A percentile compares a stretch with the other conserved stretches of the same genome.
Evolutionary conservation across 2,329 filamentous ascomycete genomes (phyloP).

Genomic region (Chaetomiaceae sp.): DNA sequence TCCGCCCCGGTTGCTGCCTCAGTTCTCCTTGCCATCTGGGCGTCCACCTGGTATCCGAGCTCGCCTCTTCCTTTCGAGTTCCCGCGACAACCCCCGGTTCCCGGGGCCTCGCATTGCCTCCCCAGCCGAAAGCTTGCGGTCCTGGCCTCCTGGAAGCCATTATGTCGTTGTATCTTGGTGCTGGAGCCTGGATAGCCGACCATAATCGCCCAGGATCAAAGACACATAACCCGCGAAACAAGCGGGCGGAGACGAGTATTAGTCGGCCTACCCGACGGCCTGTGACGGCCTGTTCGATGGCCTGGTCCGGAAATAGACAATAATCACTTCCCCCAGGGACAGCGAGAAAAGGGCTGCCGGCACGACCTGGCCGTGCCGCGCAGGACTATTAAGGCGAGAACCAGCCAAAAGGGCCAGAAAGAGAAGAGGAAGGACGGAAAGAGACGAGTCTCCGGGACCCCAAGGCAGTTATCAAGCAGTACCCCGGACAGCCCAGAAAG

Average conservation of each 20-base stretch:
- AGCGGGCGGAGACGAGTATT: too few species aligned
- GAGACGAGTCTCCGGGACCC: slow-evolving; percentile 20
- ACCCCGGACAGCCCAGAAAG: slow-evolving; percentile 11
- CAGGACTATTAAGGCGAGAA: slow-evolving; percentile 2
- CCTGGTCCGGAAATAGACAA: too few species aligned
- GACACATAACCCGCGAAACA: slow-evolving; percentile 11
- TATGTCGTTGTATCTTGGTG: slow-evolving; percentile 16
- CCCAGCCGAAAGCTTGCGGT: slow-evolving; percentile 17
- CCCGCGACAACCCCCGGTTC: slow-evolving; percentile 10
- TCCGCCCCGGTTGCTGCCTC: slow-evolving; percentile 13
- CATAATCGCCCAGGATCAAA: slow-evolving; percentile 19
- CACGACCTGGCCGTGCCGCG: background rate
- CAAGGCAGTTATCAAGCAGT: slow-evolving; percentile 12
- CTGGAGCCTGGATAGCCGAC: slow-evolving; percentile 10
- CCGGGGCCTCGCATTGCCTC: slow-evolving; percentile 15
- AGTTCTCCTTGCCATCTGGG: slow-evolving; percentile 10
- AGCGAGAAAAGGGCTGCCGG: background rate
- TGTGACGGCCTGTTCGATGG: background rate
- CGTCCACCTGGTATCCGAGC: slow-evolving; percentile 8
- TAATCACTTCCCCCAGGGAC: slow-evolving; percentile 2
- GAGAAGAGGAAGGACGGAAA: slow-evolving; percentile 6
- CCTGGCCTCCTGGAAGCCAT: slow-evolving; percentile 25
- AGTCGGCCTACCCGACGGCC: slow-evolving; percentile 8
- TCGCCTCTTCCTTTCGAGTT: slow-evolving; percentile 7
- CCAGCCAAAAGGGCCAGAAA: slow-evolving; percentile 5